Evolutionary conservation across 176 grass and related monocot genomes (phyloP).

Genomic region (Raddia guianensis): DNA sequence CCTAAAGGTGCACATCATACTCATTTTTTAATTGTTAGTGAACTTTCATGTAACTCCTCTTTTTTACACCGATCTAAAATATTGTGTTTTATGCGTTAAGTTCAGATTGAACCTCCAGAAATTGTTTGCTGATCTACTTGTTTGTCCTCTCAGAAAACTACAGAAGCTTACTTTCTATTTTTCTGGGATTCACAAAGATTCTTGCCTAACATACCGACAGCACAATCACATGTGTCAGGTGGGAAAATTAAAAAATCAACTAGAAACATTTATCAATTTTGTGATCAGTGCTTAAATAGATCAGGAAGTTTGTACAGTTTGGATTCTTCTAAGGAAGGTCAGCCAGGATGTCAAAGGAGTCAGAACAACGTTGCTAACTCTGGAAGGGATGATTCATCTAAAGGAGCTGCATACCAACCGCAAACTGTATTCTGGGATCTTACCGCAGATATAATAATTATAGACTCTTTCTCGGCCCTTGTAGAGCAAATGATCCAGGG

Average conservation of each 20-base stretch:
- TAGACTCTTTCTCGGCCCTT: conserved; percentile 93
- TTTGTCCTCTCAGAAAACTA: conserved; percentile 16
- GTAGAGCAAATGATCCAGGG: conserved; percentile 77
- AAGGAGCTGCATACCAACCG: conserved; percentile 49
- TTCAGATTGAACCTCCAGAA: conserved; percentile 21
- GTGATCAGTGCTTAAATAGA: conserved; percentile 39
- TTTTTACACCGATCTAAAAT: neutral
- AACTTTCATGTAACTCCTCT: conserved; percentile 13
- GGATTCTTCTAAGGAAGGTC: conserved; percentile 41
- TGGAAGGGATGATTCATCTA: conserved; percentile 42
- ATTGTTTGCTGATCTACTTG: conserved; percentile 19
- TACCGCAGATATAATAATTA: conserved; percentile 93
- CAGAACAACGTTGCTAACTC: conserved; percentile 22
- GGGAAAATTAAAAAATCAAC: conserved; percentile 91
- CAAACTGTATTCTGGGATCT: conserved; percentile 82
- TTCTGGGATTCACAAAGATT: conserved; percentile 61
- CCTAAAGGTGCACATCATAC: conserved; percentile 4
- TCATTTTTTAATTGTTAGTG: neutral
- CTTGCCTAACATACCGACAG: conserved; percentile 33
- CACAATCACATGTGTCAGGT: conserved; percentile 55
- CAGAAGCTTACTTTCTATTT: conserved; percentile 35
- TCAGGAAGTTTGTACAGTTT: conserved; percentile 43
- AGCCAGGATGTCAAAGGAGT: conserved; percentile 33
- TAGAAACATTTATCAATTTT: conserved; percentile 32
- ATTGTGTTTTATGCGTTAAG: neutral